Percentiles rank a stretch among this genome's conserved stretches.
Conservation (phyloP, 1,139 yeast genomes). For the Scheffersomyces insectosa region DNA sequence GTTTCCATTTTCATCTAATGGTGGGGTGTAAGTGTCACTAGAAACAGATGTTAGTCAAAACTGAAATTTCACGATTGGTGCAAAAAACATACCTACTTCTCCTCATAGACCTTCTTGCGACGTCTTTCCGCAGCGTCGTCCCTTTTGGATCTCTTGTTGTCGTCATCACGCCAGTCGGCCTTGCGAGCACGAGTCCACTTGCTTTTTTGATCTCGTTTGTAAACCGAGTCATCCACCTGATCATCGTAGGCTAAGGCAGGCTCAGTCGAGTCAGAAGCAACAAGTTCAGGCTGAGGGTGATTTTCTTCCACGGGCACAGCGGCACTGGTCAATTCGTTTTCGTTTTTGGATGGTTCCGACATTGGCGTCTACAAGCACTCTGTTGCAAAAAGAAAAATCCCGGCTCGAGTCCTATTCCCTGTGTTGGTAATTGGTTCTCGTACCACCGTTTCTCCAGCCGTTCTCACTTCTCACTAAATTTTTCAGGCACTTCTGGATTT, state of each 20-base stretch:
- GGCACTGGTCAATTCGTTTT: no score
- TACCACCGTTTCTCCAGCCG: no score
- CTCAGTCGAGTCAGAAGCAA: background rate
- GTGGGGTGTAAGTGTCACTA: conserved; percentile 38
- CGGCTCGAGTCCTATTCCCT: no score
- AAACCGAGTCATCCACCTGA: conserved; percentile 26
- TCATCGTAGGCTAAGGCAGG: conserved; percentile 3
- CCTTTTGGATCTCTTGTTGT: conserved; percentile 33
- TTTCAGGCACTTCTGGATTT: no score
- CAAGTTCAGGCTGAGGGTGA: no score
- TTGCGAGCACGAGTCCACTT: conserved; percentile 39
- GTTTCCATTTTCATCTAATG: conserved; percentile 62
- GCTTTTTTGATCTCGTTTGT: conserved; percentile 44
- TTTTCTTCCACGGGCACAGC: no score
- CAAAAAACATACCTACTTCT: conserved; percentile 49
- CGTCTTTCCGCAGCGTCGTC: conserved; percentile 4
- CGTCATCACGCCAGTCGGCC: conserved; percentile 36
- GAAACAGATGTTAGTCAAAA: conserved; percentile 10
- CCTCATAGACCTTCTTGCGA: conserved; percentile 29
- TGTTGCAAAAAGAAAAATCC: no score
- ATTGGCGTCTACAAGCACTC: no score
- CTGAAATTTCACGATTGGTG: no score
- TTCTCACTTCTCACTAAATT: no score
- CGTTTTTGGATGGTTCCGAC: no score
- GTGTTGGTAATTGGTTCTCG: no score